Percentiles rank a stretch among this genome's conserved stretches.
Conservation (phyloP, 2,329 filamentous ascomycete genomes). For the Septoria linicola region DNA sequence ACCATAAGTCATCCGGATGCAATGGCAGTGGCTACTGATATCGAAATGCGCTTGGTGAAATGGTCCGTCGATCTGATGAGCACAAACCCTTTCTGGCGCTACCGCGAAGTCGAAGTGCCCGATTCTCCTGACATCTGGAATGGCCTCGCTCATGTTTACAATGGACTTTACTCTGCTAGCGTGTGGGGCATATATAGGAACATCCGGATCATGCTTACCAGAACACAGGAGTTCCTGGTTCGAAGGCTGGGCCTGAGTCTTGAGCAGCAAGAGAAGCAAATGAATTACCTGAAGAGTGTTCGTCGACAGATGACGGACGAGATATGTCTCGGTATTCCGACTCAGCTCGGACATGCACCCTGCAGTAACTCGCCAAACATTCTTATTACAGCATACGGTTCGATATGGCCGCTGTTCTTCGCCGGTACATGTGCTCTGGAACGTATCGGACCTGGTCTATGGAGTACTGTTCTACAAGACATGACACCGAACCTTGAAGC, state of each 20-base stretch:
- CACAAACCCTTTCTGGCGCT: slow-evolving; percentile 28
- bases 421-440: slow-evolving; percentile 36
- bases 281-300: slow-evolving; percentile 30
- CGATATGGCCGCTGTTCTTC: slow-evolving; percentile 39
- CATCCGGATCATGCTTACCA: slow-evolving; percentile 35
- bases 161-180: slow-evolving; percentile 20
- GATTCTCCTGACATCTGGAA: slow-evolving; percentile 36
- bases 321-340: slow-evolving; percentile 33
- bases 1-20: slow-evolving; percentile 28
- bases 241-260: slow-evolving; percentile 22
- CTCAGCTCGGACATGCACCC: slow-evolving; percentile 33
- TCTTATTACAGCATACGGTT: slow-evolving; percentile 33
- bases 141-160: slow-evolving; percentile 31
- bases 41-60: slow-evolving; percentile 33
- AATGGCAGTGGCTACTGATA: slow-evolving; percentile 21
- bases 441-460: slow-evolving; percentile 25
- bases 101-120: slow-evolving; percentile 30
- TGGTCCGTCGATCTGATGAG: slow-evolving; percentile 31
- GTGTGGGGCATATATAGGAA: slow-evolving; percentile 33
- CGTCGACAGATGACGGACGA: slow-evolving; percentile 36
- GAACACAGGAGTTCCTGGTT: slow-evolving; percentile 32
- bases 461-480: slow-evolving; percentile 13
- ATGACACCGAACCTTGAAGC: slow-evolving; percentile 9
- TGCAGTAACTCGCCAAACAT: slow-evolving; percentile 28
- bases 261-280: slow-evolving; percentile 24